phyloP scores from a whole-genome alignment of 148 eudicot species.

The Hydrangea macrophylla region DNA sequence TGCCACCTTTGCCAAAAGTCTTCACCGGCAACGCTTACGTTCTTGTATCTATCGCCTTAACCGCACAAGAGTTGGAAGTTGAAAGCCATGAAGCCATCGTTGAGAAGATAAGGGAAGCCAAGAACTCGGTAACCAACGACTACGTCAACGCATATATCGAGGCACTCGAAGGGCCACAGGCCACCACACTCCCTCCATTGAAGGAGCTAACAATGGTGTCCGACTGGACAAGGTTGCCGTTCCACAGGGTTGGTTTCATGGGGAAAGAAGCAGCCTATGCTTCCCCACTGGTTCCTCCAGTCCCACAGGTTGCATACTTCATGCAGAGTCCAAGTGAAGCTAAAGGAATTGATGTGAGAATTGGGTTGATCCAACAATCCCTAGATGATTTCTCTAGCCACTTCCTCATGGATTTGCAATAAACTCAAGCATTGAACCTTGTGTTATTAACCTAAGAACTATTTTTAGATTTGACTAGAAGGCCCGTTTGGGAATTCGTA shows the following conservation, averaged over 20 bases:
- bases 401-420: not conserved
- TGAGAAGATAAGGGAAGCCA: slow-evolving; percentile 9
- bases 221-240: slow-evolving; percentile 7
- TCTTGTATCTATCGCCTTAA: not conserved
- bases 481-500: too few relatives aligned
- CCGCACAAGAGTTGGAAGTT: slow-evolving; percentile 4
- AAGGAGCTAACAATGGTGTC: slow-evolving; percentile 11
- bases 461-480: too few relatives aligned
- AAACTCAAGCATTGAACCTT: not conserved
- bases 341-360: slow-evolving; percentile 5
- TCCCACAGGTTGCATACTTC: slow-evolving; percentile 14
- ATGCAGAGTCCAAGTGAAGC: not conserved
- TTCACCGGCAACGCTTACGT: slow-evolving; percentile 8
- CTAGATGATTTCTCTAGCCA: not conserved
- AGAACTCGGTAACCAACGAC: not conserved
- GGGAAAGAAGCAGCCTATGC: slow-evolving; percentile 13
- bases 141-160: not conserved
- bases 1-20: slow-evolving; percentile 5
- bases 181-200: slow-evolving; percentile 5
- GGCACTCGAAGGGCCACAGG: slow-evolving; percentile 5
- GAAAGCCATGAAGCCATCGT: not conserved
- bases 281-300: slow-evolving; percentile 3
- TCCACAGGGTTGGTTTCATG: slow-evolving; percentile 7
- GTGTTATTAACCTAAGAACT: too few relatives aligned
- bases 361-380: slow-evolving; percentile 5